Percentiles rank a stretch among this genome's conserved stretches.
These are phyloP conservation scores for Melampsora larici-populina DNA, from an alignment of 1,284 basidiomycete species.

Conservation along the genomic window DNA sequence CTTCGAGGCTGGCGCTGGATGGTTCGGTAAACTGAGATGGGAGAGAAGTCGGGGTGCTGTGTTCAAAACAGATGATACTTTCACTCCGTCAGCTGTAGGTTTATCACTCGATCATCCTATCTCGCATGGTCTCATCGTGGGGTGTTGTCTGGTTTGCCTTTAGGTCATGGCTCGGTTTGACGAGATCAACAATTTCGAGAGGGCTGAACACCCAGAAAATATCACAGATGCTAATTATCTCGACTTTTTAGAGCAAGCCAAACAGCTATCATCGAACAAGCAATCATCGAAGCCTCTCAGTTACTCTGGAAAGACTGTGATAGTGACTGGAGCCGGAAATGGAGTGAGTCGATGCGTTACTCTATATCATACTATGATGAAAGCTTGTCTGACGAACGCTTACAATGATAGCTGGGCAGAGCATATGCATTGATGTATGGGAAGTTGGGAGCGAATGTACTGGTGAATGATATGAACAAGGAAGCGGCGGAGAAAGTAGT, in stretches of 20 bases:
- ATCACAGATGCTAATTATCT: constrained; percentile 62
- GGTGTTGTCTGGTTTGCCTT: too few relatives aligned
- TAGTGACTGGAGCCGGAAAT: constrained; percentile 89
- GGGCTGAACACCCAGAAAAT: constrained; percentile 71
- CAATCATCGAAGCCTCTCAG: constrained; percentile 71
- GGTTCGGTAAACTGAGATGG: constrained; percentile 86
- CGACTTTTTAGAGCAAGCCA: constrained; percentile 68
- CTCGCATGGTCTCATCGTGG: too few relatives aligned
- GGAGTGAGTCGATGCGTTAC: constrained; percentile 56
- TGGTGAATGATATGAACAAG: constrained; percentile 91
- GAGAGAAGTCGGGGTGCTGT: constrained; percentile 78
- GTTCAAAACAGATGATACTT: constrained; percentile 85
- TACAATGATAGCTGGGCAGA: constrained; percentile 68
- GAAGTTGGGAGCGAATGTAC: constrained; percentile 86
- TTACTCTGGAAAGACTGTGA: constrained; percentile 84
- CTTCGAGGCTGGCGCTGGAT: constrained; percentile 97
- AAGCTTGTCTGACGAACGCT: constrained; percentile 46
- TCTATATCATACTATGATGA: too few relatives aligned
- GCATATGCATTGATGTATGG: constrained; percentile 88
- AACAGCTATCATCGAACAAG: constrained; percentile 66
- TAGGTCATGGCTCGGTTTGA: constrained; percentile 76
- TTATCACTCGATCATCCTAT: constrained; percentile 76
- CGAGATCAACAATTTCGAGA: constrained; percentile 70
- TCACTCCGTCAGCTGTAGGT: constrained; percentile 89
- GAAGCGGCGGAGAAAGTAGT: constrained; percentile 80